A percentile compares a stretch with the other conserved stretches of the same genome.
Evolutionary conservation across 192 early-diverging fungal genomes (phyloP).

Genomic region (Diversispora eburnea): DNA sequence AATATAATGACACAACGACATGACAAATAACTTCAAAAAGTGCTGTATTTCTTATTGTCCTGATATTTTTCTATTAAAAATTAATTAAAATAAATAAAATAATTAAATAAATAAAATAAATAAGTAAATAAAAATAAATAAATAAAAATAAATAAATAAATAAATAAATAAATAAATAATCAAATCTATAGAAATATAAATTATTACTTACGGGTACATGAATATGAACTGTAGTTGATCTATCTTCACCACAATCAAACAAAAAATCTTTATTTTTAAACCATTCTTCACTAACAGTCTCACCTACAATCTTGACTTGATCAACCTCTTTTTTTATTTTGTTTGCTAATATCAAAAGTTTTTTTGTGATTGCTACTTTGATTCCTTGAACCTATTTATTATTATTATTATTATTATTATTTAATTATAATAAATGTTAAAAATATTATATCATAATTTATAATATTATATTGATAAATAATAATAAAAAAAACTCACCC

Average conservation of each 20-base stretch:
- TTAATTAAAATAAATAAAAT: neutral
- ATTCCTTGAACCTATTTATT: slow-evolving; percentile 51
- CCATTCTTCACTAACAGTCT: slow-evolving; percentile 41
- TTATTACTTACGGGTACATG: slow-evolving; percentile 45
- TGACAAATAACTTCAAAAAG: slow-evolving; percentile 54
- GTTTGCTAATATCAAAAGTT: slow-evolving; percentile 50
- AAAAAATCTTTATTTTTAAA: slow-evolving; percentile 56
- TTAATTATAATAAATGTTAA: too few species aligned
- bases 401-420: too few species aligned
- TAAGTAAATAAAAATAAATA: neutral
- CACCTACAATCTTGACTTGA: slow-evolving; percentile 45
- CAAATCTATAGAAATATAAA: neutral
- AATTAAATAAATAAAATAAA: neutral
- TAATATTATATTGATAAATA: neutral
- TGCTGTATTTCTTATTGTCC: slow-evolving; percentile 53
- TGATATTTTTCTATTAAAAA: slow-evolving; percentile 32
- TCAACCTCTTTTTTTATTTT: slow-evolving; percentile 39
- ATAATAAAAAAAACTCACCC: slow-evolving; percentile 34
- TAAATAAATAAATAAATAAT: neutral
- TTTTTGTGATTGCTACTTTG: slow-evolving; percentile 41
- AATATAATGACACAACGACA: slow-evolving; percentile 41
- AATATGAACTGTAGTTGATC: slow-evolving; percentile 48
- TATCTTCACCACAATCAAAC: slow-evolving; percentile 58
- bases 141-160: neutral
- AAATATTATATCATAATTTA: too few species aligned